Evolutionary conservation across 2,329 filamentous ascomycete species (phyloP).

Genomic region (Aureobasidium sp.): DNA sequence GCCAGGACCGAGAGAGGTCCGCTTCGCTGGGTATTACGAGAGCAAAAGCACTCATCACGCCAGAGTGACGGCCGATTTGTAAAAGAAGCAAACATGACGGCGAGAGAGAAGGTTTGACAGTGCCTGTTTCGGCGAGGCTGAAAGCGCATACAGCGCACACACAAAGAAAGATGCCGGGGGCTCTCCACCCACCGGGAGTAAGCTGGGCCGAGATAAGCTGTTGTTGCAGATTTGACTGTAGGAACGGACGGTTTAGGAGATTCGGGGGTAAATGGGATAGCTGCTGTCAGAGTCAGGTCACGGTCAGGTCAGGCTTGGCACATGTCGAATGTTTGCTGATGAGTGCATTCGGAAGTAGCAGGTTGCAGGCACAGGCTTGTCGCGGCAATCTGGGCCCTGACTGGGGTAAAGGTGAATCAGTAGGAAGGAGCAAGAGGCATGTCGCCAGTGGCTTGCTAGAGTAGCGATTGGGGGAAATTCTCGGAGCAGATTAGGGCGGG

Average conservation of each 20-base stretch:
- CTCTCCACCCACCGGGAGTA: not conserved
- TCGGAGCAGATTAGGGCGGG: not conserved
- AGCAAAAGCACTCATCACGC: conserved; percentile 1
- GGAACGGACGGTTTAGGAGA: not conserved
- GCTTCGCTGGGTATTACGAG: conserved; percentile 6
- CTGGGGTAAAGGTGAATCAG: not conserved
- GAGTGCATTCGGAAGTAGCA: not conserved
- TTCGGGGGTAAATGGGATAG: not conserved
- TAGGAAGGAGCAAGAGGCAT: not conserved
- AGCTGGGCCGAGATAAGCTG: not conserved
- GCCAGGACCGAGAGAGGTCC: not conserved
- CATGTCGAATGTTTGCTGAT: not conserved
- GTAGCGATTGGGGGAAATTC: not conserved
- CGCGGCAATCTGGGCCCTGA: not conserved
- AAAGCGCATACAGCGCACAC: not conserved
- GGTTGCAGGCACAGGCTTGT: not conserved
- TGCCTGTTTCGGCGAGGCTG: conserved; percentile 1
- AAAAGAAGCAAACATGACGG: conserved; percentile 8
- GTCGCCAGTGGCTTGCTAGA: not conserved
- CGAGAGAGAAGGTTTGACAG: not conserved
- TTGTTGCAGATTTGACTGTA: not conserved
- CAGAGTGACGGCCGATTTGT: not conserved
- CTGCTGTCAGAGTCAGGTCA: not conserved
- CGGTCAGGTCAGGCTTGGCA: not conserved
- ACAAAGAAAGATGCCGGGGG: conserved; percentile 1